Evolutionary conservation across 805 yeast genomes (phyloP).

Genomic region (Ascoidea rubescens): DNA sequence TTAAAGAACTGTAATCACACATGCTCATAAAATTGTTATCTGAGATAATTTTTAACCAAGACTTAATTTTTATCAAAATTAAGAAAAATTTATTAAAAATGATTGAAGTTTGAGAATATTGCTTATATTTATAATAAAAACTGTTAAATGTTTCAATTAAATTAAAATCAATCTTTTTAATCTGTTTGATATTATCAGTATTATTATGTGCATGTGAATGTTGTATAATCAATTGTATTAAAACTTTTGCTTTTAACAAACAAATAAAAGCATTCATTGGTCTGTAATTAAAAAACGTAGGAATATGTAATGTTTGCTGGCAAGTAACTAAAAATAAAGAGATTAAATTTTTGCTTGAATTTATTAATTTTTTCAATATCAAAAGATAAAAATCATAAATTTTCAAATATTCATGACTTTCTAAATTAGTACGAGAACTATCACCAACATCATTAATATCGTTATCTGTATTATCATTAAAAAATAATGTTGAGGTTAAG

Average conservation of each 20-base stretch:
- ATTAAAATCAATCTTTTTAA: slow-evolving; percentile 8
- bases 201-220: slow-evolving; percentile 13
- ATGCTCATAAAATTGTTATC: not conserved
- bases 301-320: slow-evolving; percentile 25
- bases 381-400: not conserved
- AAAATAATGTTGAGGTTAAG: slow-evolving; percentile 12
- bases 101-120: slow-evolving; percentile 6
- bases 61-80: slow-evolving; percentile 10
- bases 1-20: not conserved
- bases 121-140: slow-evolving; percentile 8
- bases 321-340: slow-evolving; percentile 29
- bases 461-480: not conserved
- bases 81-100: slow-evolving; percentile 9
- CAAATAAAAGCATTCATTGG: slow-evolving; percentile 39
- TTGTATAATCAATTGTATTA: slow-evolving; percentile 23
- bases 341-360: slow-evolving; percentile 30
- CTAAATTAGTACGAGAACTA: not conserved
- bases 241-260: slow-evolving; percentile 29
- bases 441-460: no score
- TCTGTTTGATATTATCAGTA: slow-evolving; percentile 16
- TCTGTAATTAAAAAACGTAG: slow-evolving; percentile 38
- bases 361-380: slow-evolving; percentile 24
- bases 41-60: slow-evolving; percentile 9
- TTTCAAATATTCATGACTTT: not conserved
- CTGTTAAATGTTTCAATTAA: slow-evolving; percentile 7